phyloP scores from a whole-genome alignment of 2,329 filamentous ascomycete genomes.

The Sporothrix sp. region DNA sequence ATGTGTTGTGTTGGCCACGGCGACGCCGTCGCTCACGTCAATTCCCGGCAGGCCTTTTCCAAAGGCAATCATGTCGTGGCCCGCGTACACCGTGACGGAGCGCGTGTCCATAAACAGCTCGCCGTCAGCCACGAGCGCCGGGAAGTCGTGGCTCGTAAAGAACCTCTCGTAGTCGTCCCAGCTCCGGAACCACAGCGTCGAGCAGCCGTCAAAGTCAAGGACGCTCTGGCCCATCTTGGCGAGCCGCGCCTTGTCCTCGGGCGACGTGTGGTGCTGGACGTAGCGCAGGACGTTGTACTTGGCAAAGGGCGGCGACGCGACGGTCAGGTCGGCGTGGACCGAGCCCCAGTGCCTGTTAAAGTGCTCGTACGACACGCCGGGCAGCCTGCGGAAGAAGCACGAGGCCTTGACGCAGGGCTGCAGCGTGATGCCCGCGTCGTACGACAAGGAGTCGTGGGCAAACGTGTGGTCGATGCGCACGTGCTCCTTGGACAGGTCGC shows the following conservation, averaged over 20 bases:
- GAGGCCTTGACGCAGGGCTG: slow-evolving; percentile 9
- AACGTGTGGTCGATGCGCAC: slow-evolving; percentile 8
- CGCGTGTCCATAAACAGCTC: slow-evolving; percentile 5
- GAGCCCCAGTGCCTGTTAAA: slow-evolving; percentile 5
- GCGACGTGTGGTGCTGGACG: slow-evolving; percentile 10
- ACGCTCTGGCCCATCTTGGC: not conserved
- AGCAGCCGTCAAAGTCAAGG: slow-evolving; percentile 10
- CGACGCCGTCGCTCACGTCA: slow-evolving; percentile 1
- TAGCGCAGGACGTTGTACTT: slow-evolving; percentile 4
- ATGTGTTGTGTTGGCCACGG: not conserved
- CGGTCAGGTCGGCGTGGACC: slow-evolving; percentile 8
- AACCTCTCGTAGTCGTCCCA: slow-evolving; percentile 8
- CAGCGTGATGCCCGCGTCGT: slow-evolving; percentile 1
- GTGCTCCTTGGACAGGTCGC: not conserved
- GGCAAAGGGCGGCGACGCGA: not conserved
- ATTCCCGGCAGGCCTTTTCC: slow-evolving; percentile 7
- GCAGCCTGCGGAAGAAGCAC: slow-evolving; percentile 1
- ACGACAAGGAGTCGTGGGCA: slow-evolving; percentile 6
- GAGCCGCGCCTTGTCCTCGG: not conserved
- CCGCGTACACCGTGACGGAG: slow-evolving; percentile 4
- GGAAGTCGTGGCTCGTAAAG: not conserved
- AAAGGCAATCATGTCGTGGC: slow-evolving; percentile 8
- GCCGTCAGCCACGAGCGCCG: slow-evolving; percentile 1
- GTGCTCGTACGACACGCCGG: slow-evolving; percentile 3
- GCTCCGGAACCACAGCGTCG: slow-evolving; percentile 7